Conservation (phyloP, 495 filamentous ascomycete genomes). For the Chaetomium cochliodes region DNA sequence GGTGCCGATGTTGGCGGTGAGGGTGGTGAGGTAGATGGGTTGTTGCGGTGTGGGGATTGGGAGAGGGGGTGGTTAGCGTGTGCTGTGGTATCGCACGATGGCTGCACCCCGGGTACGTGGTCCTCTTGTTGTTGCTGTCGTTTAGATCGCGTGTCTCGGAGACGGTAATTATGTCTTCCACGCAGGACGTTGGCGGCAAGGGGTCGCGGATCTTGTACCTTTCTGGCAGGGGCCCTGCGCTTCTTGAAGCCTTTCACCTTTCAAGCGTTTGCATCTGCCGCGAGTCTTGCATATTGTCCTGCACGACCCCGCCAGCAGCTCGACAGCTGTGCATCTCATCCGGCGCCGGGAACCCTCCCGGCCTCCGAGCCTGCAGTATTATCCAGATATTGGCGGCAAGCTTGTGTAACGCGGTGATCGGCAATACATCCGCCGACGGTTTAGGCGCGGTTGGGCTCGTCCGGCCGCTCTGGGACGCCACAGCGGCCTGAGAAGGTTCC, state of each 20-base stretch:
- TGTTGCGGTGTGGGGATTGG: background rate
- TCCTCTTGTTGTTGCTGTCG: no score
- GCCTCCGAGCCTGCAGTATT: background rate
- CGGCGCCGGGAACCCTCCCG: background rate
- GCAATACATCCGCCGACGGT: background rate
- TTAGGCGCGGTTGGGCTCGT: background rate
- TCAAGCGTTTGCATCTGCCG: conserved; percentile 5
- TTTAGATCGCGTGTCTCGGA: background rate
- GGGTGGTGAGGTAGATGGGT: background rate
- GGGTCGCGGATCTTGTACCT: background rate
- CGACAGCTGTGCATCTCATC: background rate
- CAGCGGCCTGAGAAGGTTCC: background rate
- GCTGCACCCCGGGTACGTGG: no score
- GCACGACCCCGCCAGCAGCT: background rate
- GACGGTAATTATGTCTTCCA: background rate
- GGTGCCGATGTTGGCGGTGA: background rate
- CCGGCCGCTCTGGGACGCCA: background rate
- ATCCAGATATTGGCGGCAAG: conserved; percentile 1
- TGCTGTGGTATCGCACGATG: background rate
- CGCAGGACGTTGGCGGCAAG: background rate
- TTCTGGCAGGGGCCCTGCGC: no score
- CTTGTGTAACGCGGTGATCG: background rate
- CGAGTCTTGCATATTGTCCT: background rate
- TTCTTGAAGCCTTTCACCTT: background rate
- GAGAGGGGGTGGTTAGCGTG: background rate